Conservation (phyloP, 1,284 basidiomycete species). For the Pholiota adiposa region DNA sequence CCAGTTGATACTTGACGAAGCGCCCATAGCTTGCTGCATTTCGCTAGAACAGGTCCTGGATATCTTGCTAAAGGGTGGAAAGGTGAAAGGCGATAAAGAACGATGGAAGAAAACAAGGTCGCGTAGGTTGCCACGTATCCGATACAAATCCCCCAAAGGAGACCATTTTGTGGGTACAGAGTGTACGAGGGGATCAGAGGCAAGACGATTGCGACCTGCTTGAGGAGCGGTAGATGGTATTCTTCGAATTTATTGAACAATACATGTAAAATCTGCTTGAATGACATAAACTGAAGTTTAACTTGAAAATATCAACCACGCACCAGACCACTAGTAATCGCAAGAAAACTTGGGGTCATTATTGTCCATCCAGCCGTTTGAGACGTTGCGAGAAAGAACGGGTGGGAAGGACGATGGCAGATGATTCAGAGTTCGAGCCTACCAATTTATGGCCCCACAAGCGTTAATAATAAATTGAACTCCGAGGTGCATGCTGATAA, state of each 20-base stretch:
- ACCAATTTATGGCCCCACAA: not conserved
- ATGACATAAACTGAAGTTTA: not conserved
- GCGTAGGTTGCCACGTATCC: conserved; percentile 3
- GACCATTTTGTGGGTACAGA: not conserved
- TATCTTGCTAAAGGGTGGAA: conserved; percentile 46
- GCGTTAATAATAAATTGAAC: not conserved
- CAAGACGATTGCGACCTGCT: not conserved
- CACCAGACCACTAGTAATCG: not conserved
- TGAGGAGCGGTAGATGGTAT: not conserved
- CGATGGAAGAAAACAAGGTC: conserved; percentile 22
- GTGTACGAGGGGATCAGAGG: not conserved
- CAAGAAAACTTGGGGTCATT: not conserved
- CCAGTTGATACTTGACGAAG: conserved; percentile 33
- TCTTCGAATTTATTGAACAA: conserved; percentile 6
- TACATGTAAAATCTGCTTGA: not conserved
- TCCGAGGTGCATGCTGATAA: not conserved
- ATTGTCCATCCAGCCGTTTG: not conserved
- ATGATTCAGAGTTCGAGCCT: no score
- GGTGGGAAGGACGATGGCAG: not conserved
- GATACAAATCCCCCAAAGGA: not conserved
- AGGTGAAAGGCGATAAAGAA: conserved; percentile 45
- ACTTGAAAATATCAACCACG: not conserved
- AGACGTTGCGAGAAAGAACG: not conserved
- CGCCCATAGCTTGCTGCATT: conserved; percentile 36
- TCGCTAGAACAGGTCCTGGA: conserved; percentile 43